phyloP scores from a whole-genome alignment of 2,329 filamentous ascomycete species.

The Westerdykella aurantiaca region DNA sequence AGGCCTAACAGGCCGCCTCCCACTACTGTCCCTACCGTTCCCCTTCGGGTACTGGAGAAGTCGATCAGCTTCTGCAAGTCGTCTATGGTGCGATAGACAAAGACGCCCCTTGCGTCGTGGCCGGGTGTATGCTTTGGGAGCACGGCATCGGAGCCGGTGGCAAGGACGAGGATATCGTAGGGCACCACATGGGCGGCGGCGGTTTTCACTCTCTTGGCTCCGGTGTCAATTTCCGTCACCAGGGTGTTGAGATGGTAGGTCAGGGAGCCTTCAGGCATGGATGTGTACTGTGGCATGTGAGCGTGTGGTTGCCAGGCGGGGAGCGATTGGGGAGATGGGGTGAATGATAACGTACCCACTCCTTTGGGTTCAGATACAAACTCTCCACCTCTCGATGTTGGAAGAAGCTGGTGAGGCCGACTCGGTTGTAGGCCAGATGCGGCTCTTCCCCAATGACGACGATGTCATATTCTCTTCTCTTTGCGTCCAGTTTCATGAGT shows the following conservation, averaged over 20 bases:
- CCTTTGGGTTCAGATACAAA: conserved; percentile 76
- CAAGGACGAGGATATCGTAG: conserved; percentile 78
- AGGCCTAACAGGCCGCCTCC: conserved; percentile 80
- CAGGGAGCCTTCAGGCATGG: conserved; percentile 61
- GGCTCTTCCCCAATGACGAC: conserved; percentile 83
- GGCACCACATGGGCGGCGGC: conserved; percentile 62
- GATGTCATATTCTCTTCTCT: conserved; percentile 69
- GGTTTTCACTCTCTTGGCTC: conserved; percentile 62
- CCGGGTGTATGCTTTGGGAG: conserved; percentile 68
- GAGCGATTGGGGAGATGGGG: not conserved
- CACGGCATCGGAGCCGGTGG: conserved; percentile 80
- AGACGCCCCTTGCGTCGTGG: conserved; percentile 74
- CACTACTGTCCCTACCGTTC: conserved; percentile 67
- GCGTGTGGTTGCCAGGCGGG: conserved; percentile 1
- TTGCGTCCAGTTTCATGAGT: conserved; percentile 74
- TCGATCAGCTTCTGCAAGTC: conserved; percentile 72
- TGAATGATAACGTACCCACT: conserved; percentile 58
- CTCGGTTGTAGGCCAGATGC: conserved; percentile 85
- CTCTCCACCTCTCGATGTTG: conserved; percentile 79
- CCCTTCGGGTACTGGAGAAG: conserved; percentile 62
- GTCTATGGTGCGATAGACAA: conserved; percentile 82
- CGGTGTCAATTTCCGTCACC: conserved; percentile 61
- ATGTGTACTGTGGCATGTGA: conserved; percentile 52
- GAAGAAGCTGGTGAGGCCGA: conserved; percentile 85
- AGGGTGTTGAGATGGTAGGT: conserved; percentile 70